A percentile compares a stretch with the other conserved stretches of the same genome.
These are phyloP conservation scores for Lactifluus rugatus DNA, from an alignment of 768 basidiomycete genomes.

Conservation along the genomic window DNA sequence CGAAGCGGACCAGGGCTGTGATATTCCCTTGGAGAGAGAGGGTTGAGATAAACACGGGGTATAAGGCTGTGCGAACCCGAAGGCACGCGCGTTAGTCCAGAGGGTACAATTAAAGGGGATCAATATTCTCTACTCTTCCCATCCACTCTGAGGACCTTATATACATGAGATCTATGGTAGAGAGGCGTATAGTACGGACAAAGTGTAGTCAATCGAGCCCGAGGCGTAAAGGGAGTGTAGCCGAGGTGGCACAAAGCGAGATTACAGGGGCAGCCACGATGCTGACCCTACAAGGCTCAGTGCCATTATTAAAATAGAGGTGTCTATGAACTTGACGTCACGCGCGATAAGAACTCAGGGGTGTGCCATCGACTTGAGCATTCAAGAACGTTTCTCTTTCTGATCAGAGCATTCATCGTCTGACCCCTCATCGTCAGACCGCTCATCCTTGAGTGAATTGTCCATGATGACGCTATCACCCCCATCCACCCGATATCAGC, in stretches of 20 bases:
- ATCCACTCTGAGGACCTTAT: too few species aligned
- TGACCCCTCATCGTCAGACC: constrained; percentile 67
- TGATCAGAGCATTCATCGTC: background rate
- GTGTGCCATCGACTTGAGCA: constrained; percentile 30
- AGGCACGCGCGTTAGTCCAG: too few species aligned
- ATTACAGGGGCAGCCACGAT: too few species aligned
- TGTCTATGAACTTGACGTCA: background rate
- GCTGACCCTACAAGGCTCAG: too few species aligned
- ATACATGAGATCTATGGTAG: background rate
- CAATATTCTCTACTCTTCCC: too few species aligned
- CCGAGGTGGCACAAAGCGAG: too few species aligned
- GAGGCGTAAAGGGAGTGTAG: too few species aligned
- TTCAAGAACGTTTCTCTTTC: constrained; percentile 4
- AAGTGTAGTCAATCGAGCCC: too few species aligned
- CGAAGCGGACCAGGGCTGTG: background rate
- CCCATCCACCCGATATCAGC: background rate
- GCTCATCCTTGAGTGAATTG: constrained; percentile 47
- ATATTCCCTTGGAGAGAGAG: background rate
- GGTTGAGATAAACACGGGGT: background rate
- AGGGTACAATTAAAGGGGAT: too few species aligned
- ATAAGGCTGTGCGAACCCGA: too few species aligned
- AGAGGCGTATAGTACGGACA: too few species aligned
- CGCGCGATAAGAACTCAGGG: constrained; percentile 5
- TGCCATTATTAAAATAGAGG: background rate
- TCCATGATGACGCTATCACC: constrained; percentile 44